These are phyloP conservation scores for Alternaria triticina DNA, from an alignment of 2,329 filamentous ascomycete genomes.

Conservation along the genomic window DNA sequence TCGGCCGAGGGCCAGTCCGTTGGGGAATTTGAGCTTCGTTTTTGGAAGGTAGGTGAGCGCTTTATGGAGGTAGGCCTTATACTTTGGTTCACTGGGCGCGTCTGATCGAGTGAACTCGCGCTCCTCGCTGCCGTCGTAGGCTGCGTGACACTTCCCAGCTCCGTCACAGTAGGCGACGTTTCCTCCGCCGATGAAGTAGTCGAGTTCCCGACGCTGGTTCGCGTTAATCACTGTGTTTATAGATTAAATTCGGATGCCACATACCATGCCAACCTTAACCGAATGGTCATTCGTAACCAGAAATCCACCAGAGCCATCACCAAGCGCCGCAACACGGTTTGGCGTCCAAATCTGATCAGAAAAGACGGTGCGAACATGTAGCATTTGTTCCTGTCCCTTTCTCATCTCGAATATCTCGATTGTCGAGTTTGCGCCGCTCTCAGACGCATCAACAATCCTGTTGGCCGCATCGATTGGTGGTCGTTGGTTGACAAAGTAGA, in stretches of 20 bases:
- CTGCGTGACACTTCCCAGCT: slow-evolving; percentile 24
- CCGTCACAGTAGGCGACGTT: slow-evolving; percentile 33
- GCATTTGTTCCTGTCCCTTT: slow-evolving; percentile 29
- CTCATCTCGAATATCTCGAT: slow-evolving; percentile 37
- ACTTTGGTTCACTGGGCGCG: background rate
- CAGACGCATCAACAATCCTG: slow-evolving; percentile 26
- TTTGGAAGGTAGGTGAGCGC: slow-evolving; percentile 13
- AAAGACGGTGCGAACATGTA: slow-evolving; percentile 27
- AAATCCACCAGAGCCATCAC: slow-evolving; percentile 27
- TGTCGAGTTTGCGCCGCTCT: slow-evolving; percentile 33
- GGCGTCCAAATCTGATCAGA: slow-evolving; percentile 27
- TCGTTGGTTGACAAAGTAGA: slow-evolving; percentile 37
- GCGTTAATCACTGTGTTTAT: background rate
- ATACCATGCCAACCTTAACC: slow-evolving; percentile 31
- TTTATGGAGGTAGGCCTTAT: slow-evolving; percentile 8
- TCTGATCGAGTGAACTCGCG: background rate
- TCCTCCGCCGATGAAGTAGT: slow-evolving; percentile 36
- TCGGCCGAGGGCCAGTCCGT: slow-evolving; percentile 30
- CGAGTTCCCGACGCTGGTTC: slow-evolving; percentile 22
- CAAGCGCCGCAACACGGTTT: slow-evolving; percentile 32
- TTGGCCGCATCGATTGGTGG: slow-evolving; percentile 33
- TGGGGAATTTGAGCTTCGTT: slow-evolving; percentile 38
- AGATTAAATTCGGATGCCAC: background rate
- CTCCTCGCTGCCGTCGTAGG: slow-evolving; percentile 16
- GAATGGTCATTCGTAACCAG: slow-evolving; percentile 38